A percentile compares a stretch with the other conserved stretches of the same genome.
Conservation (phyloP, 164 flowering plant species). For the Nelumbo lutea region DNA sequence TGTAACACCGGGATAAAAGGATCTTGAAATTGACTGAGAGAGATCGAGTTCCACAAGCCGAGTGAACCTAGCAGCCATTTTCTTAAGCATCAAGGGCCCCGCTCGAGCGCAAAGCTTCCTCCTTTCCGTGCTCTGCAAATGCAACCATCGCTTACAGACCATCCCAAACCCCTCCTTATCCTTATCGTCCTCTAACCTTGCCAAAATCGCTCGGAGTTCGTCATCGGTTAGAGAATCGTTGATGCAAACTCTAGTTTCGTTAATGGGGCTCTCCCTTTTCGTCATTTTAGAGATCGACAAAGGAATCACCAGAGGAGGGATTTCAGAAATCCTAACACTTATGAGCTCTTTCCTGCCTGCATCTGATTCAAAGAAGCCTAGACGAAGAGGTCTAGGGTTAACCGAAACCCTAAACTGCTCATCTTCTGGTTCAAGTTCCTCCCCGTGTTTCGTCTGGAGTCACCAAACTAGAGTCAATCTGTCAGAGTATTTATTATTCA, state of each 20-base stretch:
- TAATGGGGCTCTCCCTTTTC: not conserved
- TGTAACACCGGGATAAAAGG: conserved; percentile 84
- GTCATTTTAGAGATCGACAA: conserved; percentile 11
- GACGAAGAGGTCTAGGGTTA: not conserved
- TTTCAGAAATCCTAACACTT: not conserved
- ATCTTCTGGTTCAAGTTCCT: not conserved
- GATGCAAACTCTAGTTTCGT: conserved; percentile 32
- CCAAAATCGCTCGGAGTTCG: conserved; percentile 63
- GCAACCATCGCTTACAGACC: conserved; percentile 91
- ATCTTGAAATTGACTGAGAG: conserved; percentile 75
- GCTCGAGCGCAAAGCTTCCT: conserved; percentile 84
- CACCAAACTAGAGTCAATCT: no score
- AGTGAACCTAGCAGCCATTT: conserved; percentile 67
- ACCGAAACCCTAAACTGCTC: not conserved
- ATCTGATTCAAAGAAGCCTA: not conserved
- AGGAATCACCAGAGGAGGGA: not conserved
- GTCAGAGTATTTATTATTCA: no score
- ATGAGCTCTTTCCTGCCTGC: not conserved
- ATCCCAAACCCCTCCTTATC: conserved; percentile 78
- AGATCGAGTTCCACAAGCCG: conserved; percentile 61
- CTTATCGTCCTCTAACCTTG: conserved; percentile 46
- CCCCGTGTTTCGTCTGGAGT: not conserved
- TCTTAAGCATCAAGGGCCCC: conserved; percentile 75
- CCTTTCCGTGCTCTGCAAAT: conserved; percentile 79
- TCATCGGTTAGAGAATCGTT: conserved; percentile 79